These are phyloP conservation scores for Hypoxylon sp. DNA, from an alignment of 2,329 filamentous ascomycete species.

Conservation along the genomic window DNA sequence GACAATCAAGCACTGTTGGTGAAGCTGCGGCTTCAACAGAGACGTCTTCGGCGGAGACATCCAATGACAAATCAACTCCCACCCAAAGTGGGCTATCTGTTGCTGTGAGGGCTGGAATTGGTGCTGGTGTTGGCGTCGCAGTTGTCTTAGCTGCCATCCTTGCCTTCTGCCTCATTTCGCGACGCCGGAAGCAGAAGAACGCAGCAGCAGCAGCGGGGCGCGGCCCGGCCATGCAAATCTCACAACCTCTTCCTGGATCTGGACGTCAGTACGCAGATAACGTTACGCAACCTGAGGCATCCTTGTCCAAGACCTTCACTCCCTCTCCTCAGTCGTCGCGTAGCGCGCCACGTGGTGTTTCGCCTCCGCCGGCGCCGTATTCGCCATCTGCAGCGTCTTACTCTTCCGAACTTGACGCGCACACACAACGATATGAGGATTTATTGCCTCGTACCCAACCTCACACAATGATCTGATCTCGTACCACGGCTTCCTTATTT, in stretches of 20 bases:
- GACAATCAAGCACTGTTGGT: slow-evolving; percentile 25
- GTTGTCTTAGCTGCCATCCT: slow-evolving; percentile 59
- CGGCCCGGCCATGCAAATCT: slow-evolving; percentile 61
- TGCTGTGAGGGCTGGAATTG: slow-evolving; percentile 65
- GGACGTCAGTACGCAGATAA: slow-evolving; percentile 56
- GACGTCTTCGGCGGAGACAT: slow-evolving; percentile 32
- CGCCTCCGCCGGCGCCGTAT: slow-evolving; percentile 43
- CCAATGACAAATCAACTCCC: slow-evolving; percentile 13
- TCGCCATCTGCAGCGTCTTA: slow-evolving; percentile 45
- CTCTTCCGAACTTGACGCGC: slow-evolving; percentile 61
- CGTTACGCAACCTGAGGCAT: slow-evolving; percentile 46
- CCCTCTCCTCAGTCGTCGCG: slow-evolving; percentile 19
- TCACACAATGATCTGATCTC: slow-evolving; percentile 53
- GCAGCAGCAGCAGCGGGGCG: slow-evolving; percentile 42
- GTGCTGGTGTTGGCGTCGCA: slow-evolving; percentile 62
- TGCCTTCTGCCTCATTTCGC: slow-evolving; percentile 59
- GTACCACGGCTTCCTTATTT: slow-evolving; percentile 1
- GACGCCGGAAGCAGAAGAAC: slow-evolving; percentile 51
- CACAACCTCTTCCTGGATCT: slow-evolving; percentile 65
- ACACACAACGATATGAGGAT: slow-evolving; percentile 70
- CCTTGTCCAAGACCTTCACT: slow-evolving; percentile 44
- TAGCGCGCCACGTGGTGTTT: slow-evolving; percentile 5
- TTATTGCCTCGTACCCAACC: slow-evolving; percentile 68
- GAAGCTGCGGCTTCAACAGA: slow-evolving; percentile 29
- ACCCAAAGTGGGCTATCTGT: slow-evolving; percentile 56